Evolutionary conservation across 1,284 basidiomycete species (phyloP).

Genomic region (Hemileia vastatrix): DNA sequence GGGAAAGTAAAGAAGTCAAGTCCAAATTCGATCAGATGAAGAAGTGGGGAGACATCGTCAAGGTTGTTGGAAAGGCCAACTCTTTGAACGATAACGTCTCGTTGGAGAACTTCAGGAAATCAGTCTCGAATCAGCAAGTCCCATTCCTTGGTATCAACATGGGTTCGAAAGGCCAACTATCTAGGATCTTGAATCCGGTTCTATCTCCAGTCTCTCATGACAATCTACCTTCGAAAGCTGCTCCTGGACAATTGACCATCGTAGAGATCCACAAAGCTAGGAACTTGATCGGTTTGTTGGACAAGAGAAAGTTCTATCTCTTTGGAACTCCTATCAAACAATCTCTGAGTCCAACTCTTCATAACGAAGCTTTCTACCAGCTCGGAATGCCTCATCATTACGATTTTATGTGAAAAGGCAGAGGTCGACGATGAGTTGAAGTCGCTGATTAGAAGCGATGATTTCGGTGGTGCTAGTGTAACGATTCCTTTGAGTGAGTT

Average conservation of each 20-base stretch:
- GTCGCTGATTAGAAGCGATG: constrained; percentile 55
- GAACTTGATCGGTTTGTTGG: constrained; percentile 67
- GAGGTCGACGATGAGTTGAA: constrained; percentile 57
- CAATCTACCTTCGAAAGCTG: constrained; percentile 65
- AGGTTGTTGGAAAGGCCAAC: constrained; percentile 78
- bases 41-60: constrained; percentile 68
- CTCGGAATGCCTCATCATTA: constrained; percentile 60
- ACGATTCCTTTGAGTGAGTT: constrained; percentile 72
- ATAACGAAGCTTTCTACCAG: constrained; percentile 74
- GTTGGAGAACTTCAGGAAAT: constrained; percentile 58
- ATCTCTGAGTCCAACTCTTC: constrained; percentile 83
- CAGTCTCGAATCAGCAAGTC: constrained; percentile 47
- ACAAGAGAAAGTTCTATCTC: constrained; percentile 64
- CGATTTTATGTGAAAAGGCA: constrained; percentile 39
- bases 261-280: constrained; percentile 71
- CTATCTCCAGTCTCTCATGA: constrained; percentile 86
- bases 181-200: constrained; percentile 72
- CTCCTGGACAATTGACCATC: constrained; percentile 85
- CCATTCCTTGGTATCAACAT: constrained; percentile 93
- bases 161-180: constrained; percentile 77
- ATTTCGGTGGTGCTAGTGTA: constrained; percentile 90
- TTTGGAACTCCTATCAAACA: constrained; percentile 81
- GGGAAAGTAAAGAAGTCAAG: constrained; percentile 61
- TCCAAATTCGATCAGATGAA: constrained; percentile 46
- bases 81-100: constrained; percentile 67